Conservation (phyloP, 2,329 filamentous ascomycete genomes). For the Emergomyces pasteurianus region DNA sequence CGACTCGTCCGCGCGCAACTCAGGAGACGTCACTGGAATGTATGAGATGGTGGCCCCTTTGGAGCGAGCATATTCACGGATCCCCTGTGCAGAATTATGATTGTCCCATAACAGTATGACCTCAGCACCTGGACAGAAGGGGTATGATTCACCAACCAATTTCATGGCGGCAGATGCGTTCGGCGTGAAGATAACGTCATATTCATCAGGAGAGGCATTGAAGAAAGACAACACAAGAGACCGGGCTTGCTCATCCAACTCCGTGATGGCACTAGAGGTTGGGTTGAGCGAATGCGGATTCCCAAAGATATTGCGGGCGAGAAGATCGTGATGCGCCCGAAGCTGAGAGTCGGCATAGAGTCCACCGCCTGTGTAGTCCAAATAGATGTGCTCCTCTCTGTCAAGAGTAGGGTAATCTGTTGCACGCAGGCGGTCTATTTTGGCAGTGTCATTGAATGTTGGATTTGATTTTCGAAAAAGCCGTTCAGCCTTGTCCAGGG, state of each 20-base stretch:
- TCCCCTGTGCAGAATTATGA: conserved; percentile 51
- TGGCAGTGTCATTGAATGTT: conserved; percentile 1
- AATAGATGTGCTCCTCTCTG: conserved; percentile 5
- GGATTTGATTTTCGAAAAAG: conserved; percentile 5
- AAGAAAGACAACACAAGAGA: conserved; percentile 45
- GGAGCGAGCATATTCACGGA: conserved; percentile 28
- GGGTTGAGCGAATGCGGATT: conserved; percentile 56
- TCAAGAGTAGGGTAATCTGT: conserved; percentile 7
- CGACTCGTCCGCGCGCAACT: conserved; percentile 2
- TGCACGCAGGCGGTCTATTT: conserved; percentile 6
- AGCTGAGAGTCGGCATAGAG: conserved; percentile 7
- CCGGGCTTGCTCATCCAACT: conserved; percentile 46
- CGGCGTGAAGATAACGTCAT: conserved; percentile 50
- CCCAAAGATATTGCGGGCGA: conserved; percentile 45
- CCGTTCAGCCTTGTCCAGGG: conserved; percentile 5
- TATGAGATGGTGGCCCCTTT: conserved; percentile 5
- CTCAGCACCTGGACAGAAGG: conserved; percentile 27
- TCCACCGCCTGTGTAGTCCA: conserved; percentile 8
- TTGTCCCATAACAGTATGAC: conserved; percentile 47
- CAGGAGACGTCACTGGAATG: conserved; percentile 2
- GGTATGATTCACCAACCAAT: conserved; percentile 34
- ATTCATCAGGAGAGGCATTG: conserved; percentile 46
- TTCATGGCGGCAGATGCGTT: conserved; percentile 54
- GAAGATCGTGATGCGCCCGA: conserved; percentile 6
- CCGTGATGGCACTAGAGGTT: conserved; percentile 46